Percentiles rank a stretch among this genome's conserved stretches.
Conservation (phyloP, 108 stramenopile genomes). For the Epithemia pelagica region DNA sequence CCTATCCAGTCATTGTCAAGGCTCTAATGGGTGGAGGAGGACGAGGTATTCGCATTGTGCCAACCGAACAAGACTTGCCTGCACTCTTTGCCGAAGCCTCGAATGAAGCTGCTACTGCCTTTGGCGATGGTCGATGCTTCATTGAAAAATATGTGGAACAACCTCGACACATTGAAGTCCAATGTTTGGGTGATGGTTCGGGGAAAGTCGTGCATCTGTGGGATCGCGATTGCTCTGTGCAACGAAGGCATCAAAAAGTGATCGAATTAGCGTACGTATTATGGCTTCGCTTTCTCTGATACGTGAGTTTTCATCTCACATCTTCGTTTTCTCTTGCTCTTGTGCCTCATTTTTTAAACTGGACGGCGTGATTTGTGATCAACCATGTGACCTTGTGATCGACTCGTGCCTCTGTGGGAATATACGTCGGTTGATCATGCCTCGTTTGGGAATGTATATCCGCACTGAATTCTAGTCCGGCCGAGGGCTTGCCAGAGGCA, state of each 20-base stretch:
- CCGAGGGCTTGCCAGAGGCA: conserved; percentile 58
- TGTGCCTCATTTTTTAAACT: no score
- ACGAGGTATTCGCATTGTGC: conserved; percentile 90
- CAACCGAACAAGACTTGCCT: conserved; percentile 56
- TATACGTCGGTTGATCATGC: no score
- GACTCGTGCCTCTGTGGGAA: no score
- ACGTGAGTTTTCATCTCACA: no score
- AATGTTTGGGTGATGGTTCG: conserved; percentile 90
- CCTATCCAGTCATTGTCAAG: conserved; percentile 95
- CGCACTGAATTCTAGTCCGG: conserved; percentile 55
- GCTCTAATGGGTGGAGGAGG: conserved; percentile 89
- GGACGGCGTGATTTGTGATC: no score
- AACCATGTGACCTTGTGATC: no score
- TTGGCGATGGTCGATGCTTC: conserved; percentile 92
- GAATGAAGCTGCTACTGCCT: conserved; percentile 85
- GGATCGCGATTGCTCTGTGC: conserved; percentile 97
- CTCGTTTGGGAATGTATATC: no score
- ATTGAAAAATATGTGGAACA: conserved; percentile 89
- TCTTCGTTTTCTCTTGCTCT: no score
- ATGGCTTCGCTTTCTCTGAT: no score
- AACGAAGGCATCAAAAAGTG: conserved; percentile 97
- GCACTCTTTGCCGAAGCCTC: conserved; percentile 59
- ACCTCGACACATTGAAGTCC: conserved; percentile 95
- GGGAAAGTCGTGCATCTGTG: conserved; percentile 90
- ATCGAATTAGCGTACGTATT: conserved; percentile 74